Evolutionary conservation across 1,284 basidiomycete species (phyloP), one percentile per base, ranked within the genome.

Genomic region (Moesziomyces globuligerus): DNA sequence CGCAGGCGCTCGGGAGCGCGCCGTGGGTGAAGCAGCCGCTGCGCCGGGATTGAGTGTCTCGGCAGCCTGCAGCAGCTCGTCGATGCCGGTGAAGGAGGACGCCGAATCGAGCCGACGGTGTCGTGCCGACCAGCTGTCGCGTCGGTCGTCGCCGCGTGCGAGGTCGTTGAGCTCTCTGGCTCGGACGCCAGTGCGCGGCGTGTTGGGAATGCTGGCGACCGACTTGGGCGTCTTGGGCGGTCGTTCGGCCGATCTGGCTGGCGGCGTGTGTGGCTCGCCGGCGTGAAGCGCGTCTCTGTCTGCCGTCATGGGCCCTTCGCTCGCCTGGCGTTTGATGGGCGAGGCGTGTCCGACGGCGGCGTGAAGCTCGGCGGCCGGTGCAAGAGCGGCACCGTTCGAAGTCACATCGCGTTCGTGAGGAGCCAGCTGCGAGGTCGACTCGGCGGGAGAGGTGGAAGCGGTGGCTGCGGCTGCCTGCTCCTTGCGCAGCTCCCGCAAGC

Each of bases 1-100:
- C 10, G 54, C 48, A 20, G 47, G 54, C 24, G 53, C 50, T 34
- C 48, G 49, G 3, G 55, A 52, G 41, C 56, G 62, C 51, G 52
- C 47, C 24, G 51, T 48, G 3, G 55, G 64, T 48, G 64, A 69
- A 23, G 60, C 50, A 18, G 64, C 64, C n/a, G 49, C 57, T 20
- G 64, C 66, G 29, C 67, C 64, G 1, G 76, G 76, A 29, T 74
- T 78, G 41, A 81, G 69, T 32, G 75, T 75, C 54, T 81, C 76
- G 15, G 80, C 80, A 6, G 80, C 80, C 26, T 81, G 77, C 10
- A 81, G 69, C 17, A 81, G 72, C 59, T 80, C 80, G 54, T 81
- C 80, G 50, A 81, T 80, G 24, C 79, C 79, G 40, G 66, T 76
- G 42, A 72, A 75, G 38, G 65, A 77, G 9, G 72, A 68, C 1